Evolutionary conservation across 2,329 filamentous ascomycete genomes (phyloP), one percentile per base, ranked within the genome.

Genomic region (Emergomyces orientalis): DNA sequence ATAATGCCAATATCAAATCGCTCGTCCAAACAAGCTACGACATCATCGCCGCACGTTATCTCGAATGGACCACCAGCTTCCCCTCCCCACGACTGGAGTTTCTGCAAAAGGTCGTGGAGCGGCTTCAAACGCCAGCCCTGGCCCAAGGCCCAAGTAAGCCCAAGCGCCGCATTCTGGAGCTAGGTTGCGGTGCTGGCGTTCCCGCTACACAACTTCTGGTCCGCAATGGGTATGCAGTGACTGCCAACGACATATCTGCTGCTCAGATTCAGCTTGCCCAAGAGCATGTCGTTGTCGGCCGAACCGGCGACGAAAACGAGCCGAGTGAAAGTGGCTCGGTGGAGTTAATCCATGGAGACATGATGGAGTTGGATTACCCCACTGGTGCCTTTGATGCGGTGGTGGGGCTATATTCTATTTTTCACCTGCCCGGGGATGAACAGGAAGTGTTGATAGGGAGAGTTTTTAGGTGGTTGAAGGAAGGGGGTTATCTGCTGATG

Each of bases 391-490:
- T 85, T 62, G 77, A 84, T 63, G 81, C 78, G 4, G 76, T 84
- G 1, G 67, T 81, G 0, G 82, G 73, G 0, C 78, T 85, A 67
- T 85, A 83, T 70, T 82, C 79, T 41, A 69, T 86, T 60, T 79
- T 84, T 60, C 83, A 85, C 66, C 75, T 86, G 5, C 81, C 82
- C 1, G 75, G 77, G 6, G 71, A 72, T 1, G 81, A 85, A 68
- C 83, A 85, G 71, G 71, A 65, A 0, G 70, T 70, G 27, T 74
- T 85, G 62, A 66, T 85, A 27, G 45, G 60, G n/a, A 74, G 77
- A 45, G 66, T 63, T 27, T 66, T 64, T 0, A 52, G 47, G 7
- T 86, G 82, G 83, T 68, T 86, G 45, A 80, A 77, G 65, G 79
- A 79, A 0, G 81, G 80, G 0, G 83, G 82, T 0, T 73, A 73